Evolutionary conservation across 2,329 filamentous ascomycete species (phyloP).

Genomic region (Talaromyces sp.): DNA sequence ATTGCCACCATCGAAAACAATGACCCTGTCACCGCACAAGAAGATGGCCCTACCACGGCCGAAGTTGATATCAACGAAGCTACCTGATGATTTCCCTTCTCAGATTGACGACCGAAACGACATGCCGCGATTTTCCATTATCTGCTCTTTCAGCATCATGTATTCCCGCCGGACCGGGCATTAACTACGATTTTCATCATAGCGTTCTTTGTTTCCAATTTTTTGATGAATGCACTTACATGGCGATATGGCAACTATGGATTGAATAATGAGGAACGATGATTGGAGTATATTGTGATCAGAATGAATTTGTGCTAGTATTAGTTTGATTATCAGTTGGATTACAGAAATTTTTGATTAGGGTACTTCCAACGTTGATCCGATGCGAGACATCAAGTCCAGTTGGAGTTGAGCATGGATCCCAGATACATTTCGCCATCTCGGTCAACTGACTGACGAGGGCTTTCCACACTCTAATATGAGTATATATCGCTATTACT

Average conservation of each 20-base stretch:
- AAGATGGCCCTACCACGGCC: not conserved
- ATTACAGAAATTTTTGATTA: not conserved
- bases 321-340: not conserved
- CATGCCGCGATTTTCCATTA: not conserved
- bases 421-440: not conserved
- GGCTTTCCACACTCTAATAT: not conserved
- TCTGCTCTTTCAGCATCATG: not conserved
- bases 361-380: not conserved
- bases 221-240: not conserved
- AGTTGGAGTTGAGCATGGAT: no score
- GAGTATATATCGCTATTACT: constrained; percentile 14
- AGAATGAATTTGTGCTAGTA: not conserved
- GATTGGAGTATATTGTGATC: not conserved
- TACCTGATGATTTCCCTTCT: not conserved
- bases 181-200: not conserved
- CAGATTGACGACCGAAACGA: not conserved
- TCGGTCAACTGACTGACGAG: no score
- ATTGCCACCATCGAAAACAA: no score
- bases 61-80: not conserved
- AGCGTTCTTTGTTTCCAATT: not conserved
- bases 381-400: no score
- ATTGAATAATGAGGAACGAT: not conserved
- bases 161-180: not conserved
- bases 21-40: not conserved
- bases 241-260: not conserved